These are phyloP conservation scores for Blastomyces emzantsi DNA, from an alignment of 2,329 filamentous ascomycete genomes.

Conservation along the genomic window DNA sequence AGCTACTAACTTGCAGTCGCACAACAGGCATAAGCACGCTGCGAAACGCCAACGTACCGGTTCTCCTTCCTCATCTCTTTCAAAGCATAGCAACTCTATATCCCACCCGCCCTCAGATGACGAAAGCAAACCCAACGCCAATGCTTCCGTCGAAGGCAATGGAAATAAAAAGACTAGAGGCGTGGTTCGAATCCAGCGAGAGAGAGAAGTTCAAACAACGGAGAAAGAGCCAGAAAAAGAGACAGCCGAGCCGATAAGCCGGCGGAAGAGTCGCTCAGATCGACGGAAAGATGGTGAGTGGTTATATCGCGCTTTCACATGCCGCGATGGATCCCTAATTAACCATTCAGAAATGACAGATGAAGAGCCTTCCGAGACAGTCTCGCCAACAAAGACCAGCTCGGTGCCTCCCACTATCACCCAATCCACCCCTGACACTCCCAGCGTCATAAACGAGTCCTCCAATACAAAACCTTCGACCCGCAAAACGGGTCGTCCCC, in stretches of 20 bases:
- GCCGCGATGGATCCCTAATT: not conserved
- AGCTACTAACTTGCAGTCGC: not conserved
- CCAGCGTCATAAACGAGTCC: conserved; percentile 30
- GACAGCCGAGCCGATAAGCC: conserved; percentile 63
- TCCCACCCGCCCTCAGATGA: conserved; percentile 55
- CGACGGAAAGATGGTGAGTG: conserved; percentile 68
- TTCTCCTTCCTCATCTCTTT: conserved; percentile 59
- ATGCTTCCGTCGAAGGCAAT: conserved; percentile 24
- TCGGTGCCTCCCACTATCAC: conserved; percentile 32
- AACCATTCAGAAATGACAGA: conserved; percentile 40
- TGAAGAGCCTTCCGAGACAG: conserved; percentile 60
- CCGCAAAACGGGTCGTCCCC: conserved; percentile 56
- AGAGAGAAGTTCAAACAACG: conserved; percentile 40
- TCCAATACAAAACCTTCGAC: conserved; percentile 33
- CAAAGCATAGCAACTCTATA: conserved; percentile 39
- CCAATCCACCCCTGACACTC: conserved; percentile 37
- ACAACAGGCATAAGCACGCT: conserved; percentile 55
- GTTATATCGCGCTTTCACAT: conserved; percentile 1
- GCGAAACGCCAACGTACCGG: conserved; percentile 76
- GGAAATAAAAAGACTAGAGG: conserved; percentile 51
- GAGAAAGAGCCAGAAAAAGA: conserved; percentile 65
- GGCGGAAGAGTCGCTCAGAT: conserved; percentile 73
- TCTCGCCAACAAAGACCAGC: conserved; percentile 42
- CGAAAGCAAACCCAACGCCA: conserved; percentile 42
- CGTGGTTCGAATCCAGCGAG: conserved; percentile 45